Percentiles rank a stretch among this genome's conserved stretches.
These are phyloP conservation scores for Phytophthora tubulina DNA, from an alignment of 352 stramenopile genomes.

Conservation along the genomic window DNA sequence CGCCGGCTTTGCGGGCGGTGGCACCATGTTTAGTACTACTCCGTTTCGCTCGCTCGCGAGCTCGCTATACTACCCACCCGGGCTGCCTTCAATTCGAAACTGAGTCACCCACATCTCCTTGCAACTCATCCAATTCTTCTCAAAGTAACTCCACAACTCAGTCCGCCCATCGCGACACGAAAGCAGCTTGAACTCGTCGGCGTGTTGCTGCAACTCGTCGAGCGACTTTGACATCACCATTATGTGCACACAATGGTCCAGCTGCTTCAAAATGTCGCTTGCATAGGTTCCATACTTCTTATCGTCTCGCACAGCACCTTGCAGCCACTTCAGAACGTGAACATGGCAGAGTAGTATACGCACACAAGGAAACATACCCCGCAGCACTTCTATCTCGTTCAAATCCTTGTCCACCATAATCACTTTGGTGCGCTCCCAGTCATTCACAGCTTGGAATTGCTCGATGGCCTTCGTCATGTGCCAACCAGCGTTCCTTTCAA, in stretches of 20 bases:
- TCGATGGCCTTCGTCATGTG: slow-evolving; percentile 10
- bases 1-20: too few species aligned
- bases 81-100: too few species aligned
- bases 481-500: slow-evolving; percentile 10
- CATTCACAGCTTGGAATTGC: slow-evolving; percentile 15
- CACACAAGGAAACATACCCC: not conserved
- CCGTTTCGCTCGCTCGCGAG: too few species aligned
- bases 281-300: slow-evolving; percentile 16
- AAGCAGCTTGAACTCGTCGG: slow-evolving; percentile 8
- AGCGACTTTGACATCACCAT: slow-evolving; percentile 15
- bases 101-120: slow-evolving; percentile 12
- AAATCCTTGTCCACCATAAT: too few species aligned
- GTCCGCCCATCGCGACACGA: not conserved
- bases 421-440: too few species aligned
- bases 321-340: slow-evolving; percentile 14
- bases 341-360: slow-evolving; percentile 4
- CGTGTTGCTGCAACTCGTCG: not conserved
- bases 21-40: too few species aligned
- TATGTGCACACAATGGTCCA: slow-evolving; percentile 6
- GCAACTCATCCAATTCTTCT: not conserved
- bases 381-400: slow-evolving; percentile 16
- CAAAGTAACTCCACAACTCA: slow-evolving; percentile 5
- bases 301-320: not conserved
- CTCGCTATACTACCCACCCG: too few species aligned
- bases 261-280: slow-evolving; percentile 2